A percentile compares a stretch with the other conserved stretches of the same genome.
phyloP scores from a whole-genome alignment of 306 rosid species.

The Oxytropis ochrocephala region DNA sequence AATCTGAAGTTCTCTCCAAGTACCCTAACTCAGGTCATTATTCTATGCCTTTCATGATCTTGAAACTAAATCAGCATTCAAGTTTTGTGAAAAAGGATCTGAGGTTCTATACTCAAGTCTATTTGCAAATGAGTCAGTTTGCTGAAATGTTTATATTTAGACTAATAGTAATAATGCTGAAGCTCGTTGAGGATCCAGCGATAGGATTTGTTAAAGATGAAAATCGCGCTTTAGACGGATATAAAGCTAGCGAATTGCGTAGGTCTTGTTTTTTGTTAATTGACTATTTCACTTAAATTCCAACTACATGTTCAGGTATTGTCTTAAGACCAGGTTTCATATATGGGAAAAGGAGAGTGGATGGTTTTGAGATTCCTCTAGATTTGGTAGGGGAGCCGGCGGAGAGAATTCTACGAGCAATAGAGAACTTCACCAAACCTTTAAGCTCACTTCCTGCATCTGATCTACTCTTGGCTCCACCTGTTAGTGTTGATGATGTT shows the following conservation, averaged over 20 bases:
- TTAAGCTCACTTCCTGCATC: slow-evolving; percentile 84
- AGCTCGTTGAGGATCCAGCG: neutral
- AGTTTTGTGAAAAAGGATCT: slow-evolving; percentile 10
- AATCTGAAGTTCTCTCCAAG: slow-evolving; percentile 90
- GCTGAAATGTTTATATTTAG: neutral
- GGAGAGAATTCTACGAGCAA: slow-evolving; percentile 60
- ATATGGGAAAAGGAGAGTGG: slow-evolving; percentile 85
- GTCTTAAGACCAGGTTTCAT: slow-evolving; percentile 87
- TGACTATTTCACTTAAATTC: slow-evolving; percentile 8
- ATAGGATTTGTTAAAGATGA: slow-evolving; percentile 2
- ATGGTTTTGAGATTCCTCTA: slow-evolving; percentile 77
- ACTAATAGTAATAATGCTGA: neutral
- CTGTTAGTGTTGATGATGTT: slow-evolving; percentile 85
- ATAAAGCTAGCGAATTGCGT: neutral
- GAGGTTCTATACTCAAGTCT: neutral
- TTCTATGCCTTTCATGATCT: slow-evolving; percentile 8
- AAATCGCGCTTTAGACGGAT: slow-evolving; percentile 2
- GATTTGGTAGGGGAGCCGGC: slow-evolving; percentile 76
- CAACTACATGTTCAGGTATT: slow-evolving; percentile 57
- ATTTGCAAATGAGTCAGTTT: neutral
- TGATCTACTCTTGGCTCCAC: slow-evolving; percentile 79
- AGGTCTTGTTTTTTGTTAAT: neutral
- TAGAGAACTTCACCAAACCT: slow-evolving; percentile 73
- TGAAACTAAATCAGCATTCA: neutral
- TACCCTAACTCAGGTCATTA: slow-evolving; percentile 77